Conservation (phyloP, 148 eudicot species). For the Vaccinium vitisidaea region DNA sequence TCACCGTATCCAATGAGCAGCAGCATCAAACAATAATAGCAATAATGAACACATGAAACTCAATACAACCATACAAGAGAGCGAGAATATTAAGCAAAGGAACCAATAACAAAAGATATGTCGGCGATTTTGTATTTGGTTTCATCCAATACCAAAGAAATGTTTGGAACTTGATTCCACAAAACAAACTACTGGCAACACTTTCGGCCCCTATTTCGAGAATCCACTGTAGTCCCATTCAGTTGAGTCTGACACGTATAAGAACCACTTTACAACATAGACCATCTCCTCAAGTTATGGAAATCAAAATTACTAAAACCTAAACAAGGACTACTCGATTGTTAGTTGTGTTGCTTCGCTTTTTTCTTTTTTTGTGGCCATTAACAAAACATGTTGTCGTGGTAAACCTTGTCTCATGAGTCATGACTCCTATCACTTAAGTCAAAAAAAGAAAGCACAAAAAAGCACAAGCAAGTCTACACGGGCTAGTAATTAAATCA, state of each 20-base stretch:
- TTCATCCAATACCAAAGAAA: background rate
- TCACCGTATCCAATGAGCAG: conserved; percentile 21
- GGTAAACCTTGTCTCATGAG: background rate
- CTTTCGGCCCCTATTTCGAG: background rate
- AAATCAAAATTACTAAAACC: background rate
- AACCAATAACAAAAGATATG: background rate
- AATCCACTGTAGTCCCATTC: background rate
- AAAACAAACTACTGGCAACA: background rate
- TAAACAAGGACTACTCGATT: background rate
- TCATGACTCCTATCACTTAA: background rate
- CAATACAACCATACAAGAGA: background rate
- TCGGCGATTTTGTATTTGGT: background rate
- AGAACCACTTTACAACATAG: background rate
- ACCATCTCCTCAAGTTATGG: background rate
- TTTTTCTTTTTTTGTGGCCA: background rate
- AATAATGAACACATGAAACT: background rate
- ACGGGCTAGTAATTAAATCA: background rate
- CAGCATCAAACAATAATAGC: background rate
- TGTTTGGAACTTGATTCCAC: background rate
- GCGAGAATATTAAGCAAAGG: background rate
- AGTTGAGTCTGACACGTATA: background rate
- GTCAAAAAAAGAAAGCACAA: background rate
- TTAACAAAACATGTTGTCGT: background rate
- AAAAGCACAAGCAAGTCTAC: background rate
- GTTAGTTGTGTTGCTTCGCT: background rate